Conservation (phyloP, 2,329 filamentous ascomycete species). For the Colletotrichum viniferum region DNA sequence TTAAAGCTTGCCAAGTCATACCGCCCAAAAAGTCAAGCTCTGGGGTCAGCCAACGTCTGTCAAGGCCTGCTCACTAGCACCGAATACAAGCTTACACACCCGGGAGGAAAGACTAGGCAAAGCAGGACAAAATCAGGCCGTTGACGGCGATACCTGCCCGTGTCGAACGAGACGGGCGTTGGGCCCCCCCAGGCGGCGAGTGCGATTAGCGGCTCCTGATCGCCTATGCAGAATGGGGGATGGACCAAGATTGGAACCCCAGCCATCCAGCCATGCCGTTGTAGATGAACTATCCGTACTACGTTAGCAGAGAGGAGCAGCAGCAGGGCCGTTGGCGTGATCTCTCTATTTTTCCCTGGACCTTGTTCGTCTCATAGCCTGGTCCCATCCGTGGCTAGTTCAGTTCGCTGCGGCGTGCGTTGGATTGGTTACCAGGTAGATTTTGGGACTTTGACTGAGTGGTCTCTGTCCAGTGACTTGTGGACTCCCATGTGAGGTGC, state of each 20-base stretch:
- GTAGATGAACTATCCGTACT: too few species aligned
- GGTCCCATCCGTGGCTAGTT: neutral
- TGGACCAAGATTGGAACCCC: neutral
- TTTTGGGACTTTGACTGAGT: neutral
- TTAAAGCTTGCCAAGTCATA: neutral
- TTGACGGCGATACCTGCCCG: neutral
- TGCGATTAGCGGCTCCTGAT: constrained; percentile 2
- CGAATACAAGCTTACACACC: neutral
- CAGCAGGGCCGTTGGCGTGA: neutral
- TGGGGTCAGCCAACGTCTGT: neutral
- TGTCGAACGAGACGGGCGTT: neutral
- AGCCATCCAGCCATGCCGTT: neutral
- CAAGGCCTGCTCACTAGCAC: neutral
- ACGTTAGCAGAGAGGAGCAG: neutral
- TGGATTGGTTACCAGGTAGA: neutral
- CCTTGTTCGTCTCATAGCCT: neutral
- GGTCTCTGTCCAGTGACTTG: neutral
- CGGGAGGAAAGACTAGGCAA: neutral
- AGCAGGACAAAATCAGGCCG: neutral
- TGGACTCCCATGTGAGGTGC: neutral
- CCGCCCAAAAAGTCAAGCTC: neutral
- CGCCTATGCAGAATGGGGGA: neutral
- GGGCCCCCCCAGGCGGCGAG: neutral
- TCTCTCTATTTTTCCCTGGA: neutral
- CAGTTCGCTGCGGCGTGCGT: neutral